Conservation (phyloP, 306 rosid genomes). For the Sphenostylis stenocarpa region DNA sequence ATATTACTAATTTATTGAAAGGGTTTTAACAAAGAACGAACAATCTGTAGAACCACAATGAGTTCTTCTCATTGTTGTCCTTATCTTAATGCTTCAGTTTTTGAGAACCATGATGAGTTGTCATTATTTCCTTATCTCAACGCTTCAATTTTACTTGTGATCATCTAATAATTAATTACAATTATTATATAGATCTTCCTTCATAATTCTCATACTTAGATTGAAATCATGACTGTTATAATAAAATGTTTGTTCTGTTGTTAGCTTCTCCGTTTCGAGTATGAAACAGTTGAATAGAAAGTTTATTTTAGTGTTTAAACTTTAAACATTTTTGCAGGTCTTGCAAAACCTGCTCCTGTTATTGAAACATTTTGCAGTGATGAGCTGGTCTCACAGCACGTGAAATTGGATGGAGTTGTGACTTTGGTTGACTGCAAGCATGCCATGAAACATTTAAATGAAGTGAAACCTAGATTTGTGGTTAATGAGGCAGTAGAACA, state of each 20-base stretch:
- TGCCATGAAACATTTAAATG: slow-evolving; percentile 75
- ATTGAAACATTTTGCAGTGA: slow-evolving; percentile 85
- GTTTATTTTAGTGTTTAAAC: slow-evolving; percentile 3
- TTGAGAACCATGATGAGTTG: not conserved
- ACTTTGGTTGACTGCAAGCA: slow-evolving; percentile 93
- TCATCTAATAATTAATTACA: not conserved
- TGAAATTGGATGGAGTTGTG: slow-evolving; percentile 92
- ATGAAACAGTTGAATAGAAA: slow-evolving; percentile 1
- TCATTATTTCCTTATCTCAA: not conserved
- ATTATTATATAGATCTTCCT: not conserved
- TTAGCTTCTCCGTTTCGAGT: slow-evolving; percentile 6
- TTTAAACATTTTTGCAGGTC: slow-evolving; percentile 54
- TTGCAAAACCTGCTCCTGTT: slow-evolving; percentile 90
- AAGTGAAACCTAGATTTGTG: slow-evolving; percentile 92
- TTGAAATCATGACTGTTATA: slow-evolving; percentile 1
- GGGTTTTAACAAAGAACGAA: not conserved
- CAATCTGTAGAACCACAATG: not conserved
- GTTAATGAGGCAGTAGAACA: slow-evolving; percentile 95
- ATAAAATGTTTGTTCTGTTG: not conserved
- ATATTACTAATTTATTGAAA: not conserved
- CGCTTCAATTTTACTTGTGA: not conserved
- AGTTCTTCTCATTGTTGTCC: slow-evolving; percentile 18
- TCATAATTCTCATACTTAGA: slow-evolving; percentile 5
- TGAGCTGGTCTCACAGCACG: slow-evolving; percentile 63
- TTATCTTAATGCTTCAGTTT: slow-evolving; percentile 6